phyloP scores from a whole-genome alignment of 1,284 basidiomycete species.

The Flammula alnicola region DNA sequence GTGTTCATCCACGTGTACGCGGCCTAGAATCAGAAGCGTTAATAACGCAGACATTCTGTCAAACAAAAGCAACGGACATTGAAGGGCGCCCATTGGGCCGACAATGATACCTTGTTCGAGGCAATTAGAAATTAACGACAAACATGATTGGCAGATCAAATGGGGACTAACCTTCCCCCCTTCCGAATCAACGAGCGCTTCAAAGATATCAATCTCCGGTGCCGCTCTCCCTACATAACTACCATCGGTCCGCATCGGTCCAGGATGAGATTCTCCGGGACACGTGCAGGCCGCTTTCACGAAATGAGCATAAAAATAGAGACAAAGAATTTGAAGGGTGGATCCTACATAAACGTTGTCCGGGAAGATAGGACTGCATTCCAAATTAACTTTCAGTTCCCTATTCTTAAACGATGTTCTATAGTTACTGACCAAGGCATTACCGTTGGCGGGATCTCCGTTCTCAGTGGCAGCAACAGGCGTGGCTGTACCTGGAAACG shows the following conservation, averaged over 20 bases:
- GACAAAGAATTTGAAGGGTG: conserved; percentile 11
- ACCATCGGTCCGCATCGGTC: conserved; percentile 68
- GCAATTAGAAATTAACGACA: conserved; percentile 7
- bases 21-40: conserved; percentile 29
- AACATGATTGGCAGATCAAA: not conserved
- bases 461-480: conserved; percentile 50
- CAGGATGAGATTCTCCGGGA: conserved; percentile 81
- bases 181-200: conserved; percentile 55
- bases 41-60: not conserved
- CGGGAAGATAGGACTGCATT: conserved; percentile 69
- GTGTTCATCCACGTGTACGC: conserved; percentile 54
- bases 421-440: conserved; percentile 42
- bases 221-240: conserved; percentile 73
- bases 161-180: conserved; percentile 32
- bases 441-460: conserved; percentile 46
- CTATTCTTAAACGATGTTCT: not conserved
- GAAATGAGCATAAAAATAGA: conserved; percentile 22
- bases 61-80: conserved; percentile 28
- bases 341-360: conserved; percentile 79
- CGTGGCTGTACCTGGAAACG: conserved; percentile 54
- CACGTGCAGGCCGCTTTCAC: conserved; percentile 77
- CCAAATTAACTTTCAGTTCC: not conserved
- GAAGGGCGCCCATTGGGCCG: conserved; percentile 64
- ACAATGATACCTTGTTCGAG: conserved; percentile 56
- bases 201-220: conserved; percentile 87